phyloP scores from a whole-genome alignment of 208 protist genomes.

The Trypanosoma mega region DNA sequence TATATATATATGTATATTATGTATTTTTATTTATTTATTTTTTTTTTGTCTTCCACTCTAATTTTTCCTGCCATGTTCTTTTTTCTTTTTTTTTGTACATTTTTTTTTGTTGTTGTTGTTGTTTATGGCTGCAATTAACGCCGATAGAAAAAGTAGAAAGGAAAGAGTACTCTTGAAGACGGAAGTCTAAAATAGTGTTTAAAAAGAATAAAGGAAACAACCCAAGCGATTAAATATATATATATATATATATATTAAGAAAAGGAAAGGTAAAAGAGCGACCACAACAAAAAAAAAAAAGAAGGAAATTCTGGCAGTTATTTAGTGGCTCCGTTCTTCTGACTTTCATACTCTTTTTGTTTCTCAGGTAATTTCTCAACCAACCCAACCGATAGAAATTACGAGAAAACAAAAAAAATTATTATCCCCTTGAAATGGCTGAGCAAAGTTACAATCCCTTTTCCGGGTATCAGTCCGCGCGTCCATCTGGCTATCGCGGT shows the following conservation, averaged over 20 bases:
- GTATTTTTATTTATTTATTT: slow-evolving; percentile 17
- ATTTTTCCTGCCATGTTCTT: slow-evolving; percentile 9
- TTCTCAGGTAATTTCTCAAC: no score
- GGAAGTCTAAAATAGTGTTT: no score
- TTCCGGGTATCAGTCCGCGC: slow-evolving; percentile 39
- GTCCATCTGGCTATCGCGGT: slow-evolving; percentile 5
- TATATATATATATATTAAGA: no score
- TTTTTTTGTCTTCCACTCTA: slow-evolving; percentile 3
- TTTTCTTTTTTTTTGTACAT: slow-evolving; percentile 24
- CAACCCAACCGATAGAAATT: no score
- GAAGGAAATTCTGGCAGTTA: no score
- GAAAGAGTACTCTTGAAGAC: neutral
- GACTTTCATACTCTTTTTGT: no score
- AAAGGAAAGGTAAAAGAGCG: no score
- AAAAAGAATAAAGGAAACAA: no score
- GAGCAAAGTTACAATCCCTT: slow-evolving; percentile 83
- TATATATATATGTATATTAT: neutral
- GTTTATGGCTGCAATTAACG: slow-evolving; percentile 15
- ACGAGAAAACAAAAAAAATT: no score
- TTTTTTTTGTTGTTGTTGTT: slow-evolving; percentile 12
- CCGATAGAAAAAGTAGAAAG: slow-evolving; percentile 1
- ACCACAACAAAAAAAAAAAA: no score
- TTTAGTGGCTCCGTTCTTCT: no score
- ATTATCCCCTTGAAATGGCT: slow-evolving; percentile 28
- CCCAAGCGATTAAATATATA: no score